phyloP scores from a whole-genome alignment of 768 basidiomycete genomes.

The Trametes gibbosa region DNA sequence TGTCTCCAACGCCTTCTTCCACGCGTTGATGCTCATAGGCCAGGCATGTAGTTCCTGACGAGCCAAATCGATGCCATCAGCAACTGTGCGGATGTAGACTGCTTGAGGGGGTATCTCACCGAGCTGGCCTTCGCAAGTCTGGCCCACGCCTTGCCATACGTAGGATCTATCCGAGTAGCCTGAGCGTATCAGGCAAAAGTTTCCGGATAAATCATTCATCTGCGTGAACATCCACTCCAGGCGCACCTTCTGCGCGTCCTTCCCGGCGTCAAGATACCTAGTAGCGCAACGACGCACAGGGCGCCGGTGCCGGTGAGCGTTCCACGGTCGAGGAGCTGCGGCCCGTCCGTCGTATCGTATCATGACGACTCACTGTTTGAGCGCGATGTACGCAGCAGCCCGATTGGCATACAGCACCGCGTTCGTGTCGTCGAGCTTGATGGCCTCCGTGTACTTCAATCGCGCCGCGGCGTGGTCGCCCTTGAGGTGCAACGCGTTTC shows the following conservation, averaged over 20 bases:
- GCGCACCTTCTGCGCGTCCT: conserved; percentile 17
- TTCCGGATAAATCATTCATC: background rate
- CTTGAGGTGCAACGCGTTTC: conserved; percentile 37
- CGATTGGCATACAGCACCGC: conserved; percentile 45
- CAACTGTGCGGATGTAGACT: too few relatives aligned
- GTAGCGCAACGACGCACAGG: too few relatives aligned
- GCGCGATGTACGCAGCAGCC: conserved; percentile 36
- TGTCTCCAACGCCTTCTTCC: conserved; percentile 16
- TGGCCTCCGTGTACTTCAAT: conserved; percentile 42
- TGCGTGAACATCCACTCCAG: background rate
- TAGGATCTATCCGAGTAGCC: conserved; percentile 25
- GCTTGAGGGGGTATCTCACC: background rate
- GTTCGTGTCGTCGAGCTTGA: conserved; percentile 37
- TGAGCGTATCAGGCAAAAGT: background rate
- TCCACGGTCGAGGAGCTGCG: background rate
- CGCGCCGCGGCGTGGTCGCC: conserved; percentile 36
- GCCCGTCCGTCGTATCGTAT: too few relatives aligned
- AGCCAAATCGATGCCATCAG: background rate
- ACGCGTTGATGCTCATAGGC: conserved; percentile 13
- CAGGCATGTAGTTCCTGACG: conserved; percentile 17
- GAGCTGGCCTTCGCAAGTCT: conserved; percentile 20
- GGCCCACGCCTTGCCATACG: conserved; percentile 26
- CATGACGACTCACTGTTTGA: conserved; percentile 34
- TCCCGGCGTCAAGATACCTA: conserved; percentile 18
- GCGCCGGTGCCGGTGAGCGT: background rate